Conservation (phyloP, 2,329 filamentous ascomycete species). For the Calycina herbarum region DNA sequence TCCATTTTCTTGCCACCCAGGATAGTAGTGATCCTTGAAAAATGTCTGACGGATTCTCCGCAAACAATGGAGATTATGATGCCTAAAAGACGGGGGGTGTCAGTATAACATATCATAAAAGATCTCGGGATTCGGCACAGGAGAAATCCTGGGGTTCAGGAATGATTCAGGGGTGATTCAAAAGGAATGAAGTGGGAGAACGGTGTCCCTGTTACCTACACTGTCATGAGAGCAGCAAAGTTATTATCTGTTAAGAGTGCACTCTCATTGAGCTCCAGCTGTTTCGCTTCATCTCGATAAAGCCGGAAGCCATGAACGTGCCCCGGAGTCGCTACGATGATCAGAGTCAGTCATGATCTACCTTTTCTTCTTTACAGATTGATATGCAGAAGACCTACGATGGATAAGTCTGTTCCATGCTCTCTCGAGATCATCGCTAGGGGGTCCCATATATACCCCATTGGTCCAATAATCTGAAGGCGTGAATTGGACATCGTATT, state of each 20-base stretch:
- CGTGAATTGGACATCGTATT: constrained; percentile 7
- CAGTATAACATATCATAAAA: background rate
- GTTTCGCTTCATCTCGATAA: constrained; percentile 11
- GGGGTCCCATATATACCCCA: constrained; percentile 6
- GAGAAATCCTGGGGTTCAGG: too few species aligned
- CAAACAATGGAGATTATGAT: constrained; percentile 10
- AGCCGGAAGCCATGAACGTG: constrained; percentile 9
- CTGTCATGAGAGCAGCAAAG: constrained; percentile 8
- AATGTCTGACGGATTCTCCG: constrained; percentile 8
- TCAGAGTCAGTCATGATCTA: background rate
- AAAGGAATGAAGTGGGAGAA: too few species aligned
- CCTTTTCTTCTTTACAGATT: background rate
- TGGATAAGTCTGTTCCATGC: constrained; percentile 9
- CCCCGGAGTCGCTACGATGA: background rate
- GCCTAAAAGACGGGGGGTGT: background rate
- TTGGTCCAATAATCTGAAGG: constrained; percentile 8
- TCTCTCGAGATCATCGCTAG: constrained; percentile 2
- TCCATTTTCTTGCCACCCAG: constrained; percentile 5
- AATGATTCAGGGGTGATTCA: too few species aligned
- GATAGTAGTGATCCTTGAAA: constrained; percentile 9
- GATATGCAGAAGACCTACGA: background rate
- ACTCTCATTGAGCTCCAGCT: constrained; percentile 6
- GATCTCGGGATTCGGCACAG: too few species aligned
- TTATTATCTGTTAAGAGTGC: constrained; percentile 9
- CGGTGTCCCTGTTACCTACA: background rate